These are phyloP conservation scores for Nemania sp. DNA, from an alignment of 2,329 filamentous ascomycete species.

Conservation along the genomic window DNA sequence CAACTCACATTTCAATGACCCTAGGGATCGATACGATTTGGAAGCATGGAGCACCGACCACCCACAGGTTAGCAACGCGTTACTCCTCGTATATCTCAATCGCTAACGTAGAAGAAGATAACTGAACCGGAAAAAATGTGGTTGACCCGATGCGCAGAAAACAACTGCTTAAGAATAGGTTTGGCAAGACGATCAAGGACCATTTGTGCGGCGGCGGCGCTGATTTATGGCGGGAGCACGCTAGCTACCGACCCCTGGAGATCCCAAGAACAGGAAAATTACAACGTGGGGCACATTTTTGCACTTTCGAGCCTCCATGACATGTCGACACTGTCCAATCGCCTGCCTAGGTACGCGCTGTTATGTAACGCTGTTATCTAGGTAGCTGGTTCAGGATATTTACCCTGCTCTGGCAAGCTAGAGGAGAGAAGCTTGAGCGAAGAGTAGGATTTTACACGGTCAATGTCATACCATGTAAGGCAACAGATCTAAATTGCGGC, in stretches of 20 bases:
- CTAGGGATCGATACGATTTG: background rate
- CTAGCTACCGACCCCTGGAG: background rate
- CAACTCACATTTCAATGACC: background rate
- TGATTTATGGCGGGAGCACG: background rate
- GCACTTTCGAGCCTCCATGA: background rate
- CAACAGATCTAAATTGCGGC: background rate
- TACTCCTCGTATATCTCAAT: too few species aligned
- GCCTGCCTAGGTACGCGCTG: background rate
- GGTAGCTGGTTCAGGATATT: too few species aligned
- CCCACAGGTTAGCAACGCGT: too few species aligned
- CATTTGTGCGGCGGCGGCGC: too few species aligned
- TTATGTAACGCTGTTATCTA: background rate
- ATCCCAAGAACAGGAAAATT: too few species aligned
- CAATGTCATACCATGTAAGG: background rate
- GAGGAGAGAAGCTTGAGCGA: background rate
- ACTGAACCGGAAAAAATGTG: background rate
- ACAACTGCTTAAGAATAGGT: too few species aligned
- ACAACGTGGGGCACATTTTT: slow-evolving; percentile 6
- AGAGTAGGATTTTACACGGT: background rate
- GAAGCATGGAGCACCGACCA: background rate
- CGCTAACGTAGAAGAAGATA: background rate
- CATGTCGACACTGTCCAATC: background rate
- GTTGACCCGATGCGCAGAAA: background rate
- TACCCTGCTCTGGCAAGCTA: background rate
- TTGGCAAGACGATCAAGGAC: background rate